Evolutionary conservation across 257 asterid species (phyloP).

Genomic region (Leptodermis oblonga): DNA sequence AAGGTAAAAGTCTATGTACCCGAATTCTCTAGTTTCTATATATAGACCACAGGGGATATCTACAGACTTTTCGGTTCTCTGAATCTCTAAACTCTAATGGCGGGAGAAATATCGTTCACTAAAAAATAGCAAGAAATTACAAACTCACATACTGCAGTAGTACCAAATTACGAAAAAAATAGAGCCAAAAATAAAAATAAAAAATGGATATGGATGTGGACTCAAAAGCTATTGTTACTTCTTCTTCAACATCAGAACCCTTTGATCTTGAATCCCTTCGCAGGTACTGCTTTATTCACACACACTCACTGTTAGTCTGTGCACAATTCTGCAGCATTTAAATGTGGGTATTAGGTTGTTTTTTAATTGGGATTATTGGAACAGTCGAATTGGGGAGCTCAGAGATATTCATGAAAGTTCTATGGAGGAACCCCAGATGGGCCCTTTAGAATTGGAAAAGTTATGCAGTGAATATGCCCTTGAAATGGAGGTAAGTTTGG

Average conservation of each 20-base stretch:
- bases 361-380: slow-evolving; percentile 13
- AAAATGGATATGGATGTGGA: too few species aligned
- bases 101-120: too few species aligned
- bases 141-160: too few species aligned
- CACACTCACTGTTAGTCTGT: neutral
- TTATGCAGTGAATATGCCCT: slow-evolving; percentile 29
- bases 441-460: slow-evolving; percentile 32
- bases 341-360: neutral
- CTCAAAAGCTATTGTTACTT: too few species aligned
- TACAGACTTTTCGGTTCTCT: too few species aligned
- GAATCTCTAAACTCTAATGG: too few species aligned
- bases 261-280: slow-evolving; percentile 19
- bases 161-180: too few species aligned
- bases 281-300: slow-evolving; percentile 12
- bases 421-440: slow-evolving; percentile 9
- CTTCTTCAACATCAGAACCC: slow-evolving; percentile 7
- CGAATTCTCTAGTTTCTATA: too few species aligned
- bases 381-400: slow-evolving; percentile 62
- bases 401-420: slow-evolving; percentile 25
- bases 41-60: too few species aligned
- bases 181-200: too few species aligned
- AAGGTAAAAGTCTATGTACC: too few species aligned
- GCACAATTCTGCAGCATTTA: neutral
- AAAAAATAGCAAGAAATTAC: too few species aligned
- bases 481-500: slow-evolving; percentile 48